phyloP scores from a whole-genome alignment of 768 basidiomycete species.

The Cubamyces sp. region DNA sequence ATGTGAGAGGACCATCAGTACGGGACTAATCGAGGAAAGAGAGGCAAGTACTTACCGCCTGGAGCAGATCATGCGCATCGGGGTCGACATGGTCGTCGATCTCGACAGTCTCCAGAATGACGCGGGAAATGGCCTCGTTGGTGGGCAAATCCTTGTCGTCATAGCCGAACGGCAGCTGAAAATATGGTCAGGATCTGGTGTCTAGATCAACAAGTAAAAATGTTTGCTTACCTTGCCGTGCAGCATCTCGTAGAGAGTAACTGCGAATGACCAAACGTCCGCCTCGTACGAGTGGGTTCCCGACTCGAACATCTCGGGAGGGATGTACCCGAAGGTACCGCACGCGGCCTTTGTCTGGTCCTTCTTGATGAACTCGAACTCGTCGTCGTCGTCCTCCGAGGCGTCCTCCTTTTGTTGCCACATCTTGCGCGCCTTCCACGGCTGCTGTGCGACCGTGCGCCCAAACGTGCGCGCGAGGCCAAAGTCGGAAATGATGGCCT shows the following conservation, averaged over 20 bases:
- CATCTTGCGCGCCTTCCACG: conserved; percentile 15
- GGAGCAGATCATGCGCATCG: conserved; percentile 9
- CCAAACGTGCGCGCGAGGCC: conserved; percentile 32
- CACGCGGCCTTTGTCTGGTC: conserved; percentile 3
- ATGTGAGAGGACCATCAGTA: too few relatives aligned
- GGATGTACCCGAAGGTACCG: conserved; percentile 51
- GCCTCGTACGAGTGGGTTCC: conserved; percentile 46
- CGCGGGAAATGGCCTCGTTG: not conserved
- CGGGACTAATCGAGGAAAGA: not conserved
- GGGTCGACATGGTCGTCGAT: not conserved
- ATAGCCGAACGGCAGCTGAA: conserved; percentile 5
- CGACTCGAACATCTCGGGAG: conserved; percentile 44
- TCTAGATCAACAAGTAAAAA: not conserved
- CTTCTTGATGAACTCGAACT: not conserved
- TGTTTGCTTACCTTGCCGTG: conserved; percentile 22
- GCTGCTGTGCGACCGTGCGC: conserved; percentile 6
- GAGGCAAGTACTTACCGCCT: not conserved
- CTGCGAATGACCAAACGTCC: conserved; percentile 49
- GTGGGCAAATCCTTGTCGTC: not conserved
- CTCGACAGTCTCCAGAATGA: not conserved
- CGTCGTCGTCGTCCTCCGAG: not conserved
- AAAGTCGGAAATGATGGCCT: conserved; percentile 31
- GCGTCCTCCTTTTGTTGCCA: conserved; percentile 10
- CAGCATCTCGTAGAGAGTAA: conserved; percentile 37
- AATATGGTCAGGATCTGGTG: not conserved